Conservation (phyloP, 495 filamentous ascomycete genomes). For the Immersiella caudata region DNA sequence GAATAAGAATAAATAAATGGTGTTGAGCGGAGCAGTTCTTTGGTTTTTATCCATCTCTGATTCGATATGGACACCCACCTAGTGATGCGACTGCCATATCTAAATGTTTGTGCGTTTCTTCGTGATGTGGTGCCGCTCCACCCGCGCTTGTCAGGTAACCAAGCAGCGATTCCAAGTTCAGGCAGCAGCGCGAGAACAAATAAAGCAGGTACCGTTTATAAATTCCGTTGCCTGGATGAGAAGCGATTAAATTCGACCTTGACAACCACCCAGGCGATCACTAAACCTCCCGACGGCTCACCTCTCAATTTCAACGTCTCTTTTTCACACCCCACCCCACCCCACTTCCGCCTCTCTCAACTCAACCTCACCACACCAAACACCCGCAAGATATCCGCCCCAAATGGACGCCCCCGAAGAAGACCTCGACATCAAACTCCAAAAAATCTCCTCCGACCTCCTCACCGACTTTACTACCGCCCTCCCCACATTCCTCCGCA, state of each 20-base stretch:
- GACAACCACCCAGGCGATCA: no score
- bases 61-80: no score
- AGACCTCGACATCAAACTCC: slow-evolving; percentile 73
- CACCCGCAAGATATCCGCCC: background rate
- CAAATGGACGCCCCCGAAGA: slow-evolving; percentile 53
- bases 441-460: slow-evolving; percentile 69
- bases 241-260: no score
- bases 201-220: background rate
- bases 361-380: background rate
- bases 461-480: slow-evolving; percentile 64
- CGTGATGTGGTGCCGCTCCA: no score
- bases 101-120: no score
- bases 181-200: background rate
- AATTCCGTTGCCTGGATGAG: background rate
- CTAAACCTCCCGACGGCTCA: no score
- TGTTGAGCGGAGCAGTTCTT: no score
- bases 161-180: background rate
- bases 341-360: background rate
- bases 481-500: slow-evolving; percentile 56
- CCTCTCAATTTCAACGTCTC: background rate
- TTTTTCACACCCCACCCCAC: background rate
- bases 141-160: no score
- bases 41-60: no score
- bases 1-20: no score
- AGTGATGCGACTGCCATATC: no score